phyloP scores from a whole-genome alignment of 2,329 filamentous ascomycete species.

The Bipolaris zeicola region DNA sequence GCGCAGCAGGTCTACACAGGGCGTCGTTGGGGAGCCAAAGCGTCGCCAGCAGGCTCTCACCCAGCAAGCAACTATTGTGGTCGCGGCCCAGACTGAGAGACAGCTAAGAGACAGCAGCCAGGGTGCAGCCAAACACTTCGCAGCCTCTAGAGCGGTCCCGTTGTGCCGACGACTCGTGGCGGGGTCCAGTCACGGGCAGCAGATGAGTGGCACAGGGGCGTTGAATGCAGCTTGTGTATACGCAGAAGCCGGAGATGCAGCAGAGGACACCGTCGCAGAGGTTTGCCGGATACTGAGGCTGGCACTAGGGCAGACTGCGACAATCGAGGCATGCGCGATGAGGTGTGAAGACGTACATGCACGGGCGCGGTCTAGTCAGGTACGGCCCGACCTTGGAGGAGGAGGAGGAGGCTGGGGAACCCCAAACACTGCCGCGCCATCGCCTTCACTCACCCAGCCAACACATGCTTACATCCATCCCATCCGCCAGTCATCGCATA shows the following conservation, averaged over 20 bases:
- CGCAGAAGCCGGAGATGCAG: not conserved
- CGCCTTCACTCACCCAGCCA: not conserved
- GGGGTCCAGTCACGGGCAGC: constrained; percentile 25
- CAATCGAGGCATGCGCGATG: constrained; percentile 15
- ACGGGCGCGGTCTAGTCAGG: constrained; percentile 23
- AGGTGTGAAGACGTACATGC: constrained; percentile 25
- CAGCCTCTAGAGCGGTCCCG: constrained; percentile 32
- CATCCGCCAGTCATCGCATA: not conserved
- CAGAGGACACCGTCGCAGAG: constrained; percentile 8
- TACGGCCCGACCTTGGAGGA: constrained; percentile 19
- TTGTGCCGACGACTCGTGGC: constrained; percentile 32
- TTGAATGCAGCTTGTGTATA: not conserved
- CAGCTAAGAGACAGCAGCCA: constrained; percentile 24
- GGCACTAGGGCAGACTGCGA: constrained; percentile 7
- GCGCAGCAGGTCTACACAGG: constrained; percentile 11
- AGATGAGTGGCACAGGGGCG: constrained; percentile 2
- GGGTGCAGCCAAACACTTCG: constrained; percentile 15
- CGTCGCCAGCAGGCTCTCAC: constrained; percentile 13
- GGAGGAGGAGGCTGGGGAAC: constrained; percentile 34
- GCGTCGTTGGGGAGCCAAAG: constrained; percentile 12
- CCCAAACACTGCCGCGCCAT: not conserved
- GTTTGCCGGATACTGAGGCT: constrained; percentile 10
- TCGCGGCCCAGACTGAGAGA: constrained; percentile 22
- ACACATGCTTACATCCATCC: too few relatives aligned
- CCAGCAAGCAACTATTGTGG: constrained; percentile 11